Evolutionary conservation across 2,329 filamentous ascomycete genomes (phyloP).

Genomic region (Sporothrix schenckii): DNA sequence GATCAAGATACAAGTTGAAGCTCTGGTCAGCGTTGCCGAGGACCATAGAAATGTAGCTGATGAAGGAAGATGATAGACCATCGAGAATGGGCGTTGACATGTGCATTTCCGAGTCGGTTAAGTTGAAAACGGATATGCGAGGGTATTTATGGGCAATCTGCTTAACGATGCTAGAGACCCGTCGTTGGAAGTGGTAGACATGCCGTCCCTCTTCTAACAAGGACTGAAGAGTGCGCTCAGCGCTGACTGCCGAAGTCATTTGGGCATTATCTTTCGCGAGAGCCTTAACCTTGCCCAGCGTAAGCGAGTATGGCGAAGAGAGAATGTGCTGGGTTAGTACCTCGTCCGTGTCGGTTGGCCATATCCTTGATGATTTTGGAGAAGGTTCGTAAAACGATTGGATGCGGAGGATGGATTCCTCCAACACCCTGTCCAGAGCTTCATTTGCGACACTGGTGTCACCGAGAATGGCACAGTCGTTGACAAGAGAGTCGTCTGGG

Average conservation of each 20-base stretch:
- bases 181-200: conserved; percentile 41
- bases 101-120: conserved; percentile 42
- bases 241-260: conserved; percentile 19
- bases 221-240: conserved; percentile 34
- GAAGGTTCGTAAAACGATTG: not conserved
- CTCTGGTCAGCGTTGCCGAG: not conserved
- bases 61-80: conserved; percentile 42
- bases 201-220: conserved; percentile 43
- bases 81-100: conserved; percentile 43
- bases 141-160: conserved; percentile 49
- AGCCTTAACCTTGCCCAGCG: not conserved
- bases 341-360: conserved; percentile 23
- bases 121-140: conserved; percentile 46
- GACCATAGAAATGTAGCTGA: not conserved
- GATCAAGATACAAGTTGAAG: not conserved
- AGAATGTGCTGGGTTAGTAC: conserved; percentile 4
- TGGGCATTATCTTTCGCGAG: conserved; percentile 33
- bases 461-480: conserved; percentile 4
- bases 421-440: not conserved
- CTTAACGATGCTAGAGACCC: conserved; percentile 43
- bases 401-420: conserved; percentile 21
- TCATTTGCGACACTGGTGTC: conserved; percentile 24
- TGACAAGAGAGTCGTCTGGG: conserved; percentile 47
- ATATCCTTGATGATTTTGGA: not conserved
- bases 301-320: conserved; percentile 6